A percentile compares a stretch with the other conserved stretches of the same genome.
Evolutionary conservation across 2,329 filamentous ascomycete species (phyloP).

Genomic region (Epichloe aotearoae): DNA sequence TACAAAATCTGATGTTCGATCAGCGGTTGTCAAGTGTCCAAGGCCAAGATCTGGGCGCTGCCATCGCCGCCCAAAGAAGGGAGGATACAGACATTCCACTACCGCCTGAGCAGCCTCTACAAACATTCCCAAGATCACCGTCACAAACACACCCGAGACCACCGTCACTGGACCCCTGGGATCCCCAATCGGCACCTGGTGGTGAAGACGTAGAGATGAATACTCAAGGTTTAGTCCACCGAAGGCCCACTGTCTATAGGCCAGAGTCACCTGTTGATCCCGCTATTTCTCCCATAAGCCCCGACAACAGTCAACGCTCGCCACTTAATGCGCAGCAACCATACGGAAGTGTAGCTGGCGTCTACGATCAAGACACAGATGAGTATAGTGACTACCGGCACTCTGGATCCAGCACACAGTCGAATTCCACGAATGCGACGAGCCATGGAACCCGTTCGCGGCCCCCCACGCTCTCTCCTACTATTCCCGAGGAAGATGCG

Average conservation of each 20-base stretch:
- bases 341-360: conserved; percentile 1
- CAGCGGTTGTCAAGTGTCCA: background rate
- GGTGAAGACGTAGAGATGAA: conserved; percentile 10
- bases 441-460: conserved; percentile 4
- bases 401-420: conserved; percentile 9
- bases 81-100: background rate
- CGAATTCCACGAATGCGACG: conserved; percentile 5
- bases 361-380: conserved; percentile 5
- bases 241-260: conserved; percentile 7
- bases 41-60: background rate
- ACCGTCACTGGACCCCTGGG: conserved; percentile 31
- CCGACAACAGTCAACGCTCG: background rate
- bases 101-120: conserved; percentile 10
- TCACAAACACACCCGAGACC: conserved; percentile 20
- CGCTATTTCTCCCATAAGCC: conserved; percentile 5
- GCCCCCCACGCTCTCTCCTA: conserved; percentile 6
- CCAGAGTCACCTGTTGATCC: conserved; percentile 10
- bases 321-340: background rate
- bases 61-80: too few species aligned
- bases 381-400: conserved; percentile 6
- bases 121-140: conserved; percentile 21
- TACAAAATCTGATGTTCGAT: conserved; percentile 14
- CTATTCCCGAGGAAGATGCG: conserved; percentile 9
- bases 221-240: conserved; percentile 11
- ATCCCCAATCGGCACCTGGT: conserved; percentile 16